phyloP scores from a whole-genome alignment of 1,284 basidiomycete genomes.

The Nidula niveotomentosa region DNA sequence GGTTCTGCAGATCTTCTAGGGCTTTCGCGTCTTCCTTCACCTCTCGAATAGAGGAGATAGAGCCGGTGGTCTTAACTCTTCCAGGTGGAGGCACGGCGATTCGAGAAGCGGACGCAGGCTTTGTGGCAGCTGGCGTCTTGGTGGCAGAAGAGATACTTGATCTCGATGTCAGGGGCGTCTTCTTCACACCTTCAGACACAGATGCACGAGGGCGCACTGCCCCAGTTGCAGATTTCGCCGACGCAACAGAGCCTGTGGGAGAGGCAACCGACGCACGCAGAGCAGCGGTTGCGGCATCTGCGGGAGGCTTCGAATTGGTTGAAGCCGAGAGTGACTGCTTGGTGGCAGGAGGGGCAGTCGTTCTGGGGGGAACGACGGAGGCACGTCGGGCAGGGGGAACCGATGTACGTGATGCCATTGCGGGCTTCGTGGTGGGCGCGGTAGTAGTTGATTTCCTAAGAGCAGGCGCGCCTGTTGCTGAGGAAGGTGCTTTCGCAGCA shows the following conservation, averaged over 20 bases:
- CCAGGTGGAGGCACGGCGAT: constrained; percentile 21
- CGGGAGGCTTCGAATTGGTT: constrained; percentile 28
- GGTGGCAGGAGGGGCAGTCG: constrained; percentile 28
- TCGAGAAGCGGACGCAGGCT: constrained; percentile 22
- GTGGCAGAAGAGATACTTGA: constrained; percentile 31
- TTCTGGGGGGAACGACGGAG: constrained; percentile 45
- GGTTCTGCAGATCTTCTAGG: constrained; percentile 55
- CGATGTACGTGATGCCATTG: constrained; percentile 14
- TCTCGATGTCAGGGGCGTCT: constrained; percentile 35
- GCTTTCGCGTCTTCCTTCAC: constrained; percentile 58
- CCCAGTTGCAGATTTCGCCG: constrained; percentile 28
- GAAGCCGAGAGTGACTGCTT: constrained; percentile 37
- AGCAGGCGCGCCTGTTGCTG: constrained; percentile 34
- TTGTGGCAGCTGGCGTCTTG: constrained; percentile 19
- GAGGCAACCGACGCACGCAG: constrained; percentile 51
- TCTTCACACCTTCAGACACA: constrained; percentile 54
- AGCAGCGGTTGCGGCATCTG: constrained; percentile 25
- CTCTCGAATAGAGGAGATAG: constrained; percentile 71
- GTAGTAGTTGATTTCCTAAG: constrained; percentile 50
- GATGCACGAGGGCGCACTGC: constrained; percentile 49
- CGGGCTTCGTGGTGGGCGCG: constrained; percentile 24
- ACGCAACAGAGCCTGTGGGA: constrained; percentile 45
- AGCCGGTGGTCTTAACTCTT: constrained; percentile 46
- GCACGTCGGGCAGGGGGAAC: constrained; percentile 39
- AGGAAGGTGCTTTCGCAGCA: constrained; percentile 24